A percentile compares a stretch with the other conserved stretches of the same genome.
These are phyloP conservation scores for Zostera marina DNA, from an alignment of 116 monocot species.

Conservation along the genomic window DNA sequence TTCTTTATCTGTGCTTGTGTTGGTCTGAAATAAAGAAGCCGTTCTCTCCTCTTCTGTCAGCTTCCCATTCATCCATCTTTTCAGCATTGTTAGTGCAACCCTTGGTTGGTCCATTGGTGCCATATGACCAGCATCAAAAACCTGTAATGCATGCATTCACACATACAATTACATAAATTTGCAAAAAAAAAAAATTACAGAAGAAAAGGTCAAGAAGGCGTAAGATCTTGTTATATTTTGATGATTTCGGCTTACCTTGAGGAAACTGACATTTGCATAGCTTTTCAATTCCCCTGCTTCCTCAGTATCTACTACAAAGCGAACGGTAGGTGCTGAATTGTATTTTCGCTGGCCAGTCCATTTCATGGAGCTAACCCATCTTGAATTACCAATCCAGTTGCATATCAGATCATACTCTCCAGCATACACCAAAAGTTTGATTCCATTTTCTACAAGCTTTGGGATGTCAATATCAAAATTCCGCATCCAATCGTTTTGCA, in stretches of 20 bases:
- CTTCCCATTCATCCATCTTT: conserved; percentile 28
- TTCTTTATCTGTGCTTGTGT: too few relatives aligned
- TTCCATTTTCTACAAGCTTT: conserved; percentile 63
- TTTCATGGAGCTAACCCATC: conserved; percentile 76
- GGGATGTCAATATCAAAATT: conserved; percentile 80
- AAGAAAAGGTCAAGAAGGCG: background rate
- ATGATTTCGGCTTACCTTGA: conserved; percentile 21
- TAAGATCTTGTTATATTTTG: too few relatives aligned
- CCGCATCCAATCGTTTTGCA: conserved; percentile 79
- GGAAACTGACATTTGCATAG: conserved; percentile 46
- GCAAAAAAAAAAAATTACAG: background rate
- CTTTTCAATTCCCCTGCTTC: conserved; percentile 50
- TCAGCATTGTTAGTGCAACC: conserved; percentile 36
- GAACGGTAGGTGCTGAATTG: conserved; percentile 17
- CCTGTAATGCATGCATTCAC: conserved; percentile 6
- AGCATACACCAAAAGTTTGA: conserved; percentile 69
- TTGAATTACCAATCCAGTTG: conserved; percentile 88
- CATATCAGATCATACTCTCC: conserved; percentile 92
- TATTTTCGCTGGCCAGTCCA: conserved; percentile 59
- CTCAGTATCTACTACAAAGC: conserved; percentile 33
- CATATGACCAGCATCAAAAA: conserved; percentile 41
- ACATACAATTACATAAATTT: too few relatives aligned
- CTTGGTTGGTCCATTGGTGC: conserved; percentile 43
- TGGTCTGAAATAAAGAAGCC: too few relatives aligned
- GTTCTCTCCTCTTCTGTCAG: conserved; percentile 2